Evolutionary conservation across 352 stramenopile species (phyloP), one percentile per base, ranked within the genome.

Genomic region (Salisapilia sapeloensis): DNA sequence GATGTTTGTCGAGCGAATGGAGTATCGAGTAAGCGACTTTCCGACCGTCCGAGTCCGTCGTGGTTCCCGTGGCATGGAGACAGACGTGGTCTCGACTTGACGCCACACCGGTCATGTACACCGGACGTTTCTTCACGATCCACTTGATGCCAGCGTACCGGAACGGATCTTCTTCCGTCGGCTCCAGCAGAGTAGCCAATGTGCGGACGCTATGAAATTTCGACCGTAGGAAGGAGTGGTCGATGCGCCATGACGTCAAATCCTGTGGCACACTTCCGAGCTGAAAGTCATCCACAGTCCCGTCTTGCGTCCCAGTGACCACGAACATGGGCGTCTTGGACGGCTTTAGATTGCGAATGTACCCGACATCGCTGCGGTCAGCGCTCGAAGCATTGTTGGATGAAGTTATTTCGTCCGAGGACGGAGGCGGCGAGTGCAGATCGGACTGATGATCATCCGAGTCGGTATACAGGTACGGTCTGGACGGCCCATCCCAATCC

Each of bases 91-190:
- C 54, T 0, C 54, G 50, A 17, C 50, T 40, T n/a, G n/a, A n/a
- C n/a, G n/a, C n/a, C n/a, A n/a, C n/a, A n/a, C n/a, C n/a, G 2
- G 30, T 35, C 3, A 61, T 40, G 35, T 61, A 61, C 12, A 48
- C 33, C 8, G 47, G 44, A 5, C 56, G 34, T 4, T 35, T 35
- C 29, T 52, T 51, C 4, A 40, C 46, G 8, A 42, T 40, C 52
- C 49, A 64, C 25, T 67, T 67, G 31, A 64, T 41, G 17, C 56
- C 52, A 0, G 61, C 33, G 33, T 61, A 67, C 7, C 52, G 49
- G 39, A 56, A 67, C 38, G 56, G 56, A 21, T 61, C 52, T 2
- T 55, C 38, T 13, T 33, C 21, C 0, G 31, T 46, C 25, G 52
- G 56, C 24, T 22, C 21, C 23, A 54, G 41, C 12, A 67, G 21